Evolutionary conservation across 352 stramenopile species (phyloP).

Genomic region (Lagenidium giganteum): DNA sequence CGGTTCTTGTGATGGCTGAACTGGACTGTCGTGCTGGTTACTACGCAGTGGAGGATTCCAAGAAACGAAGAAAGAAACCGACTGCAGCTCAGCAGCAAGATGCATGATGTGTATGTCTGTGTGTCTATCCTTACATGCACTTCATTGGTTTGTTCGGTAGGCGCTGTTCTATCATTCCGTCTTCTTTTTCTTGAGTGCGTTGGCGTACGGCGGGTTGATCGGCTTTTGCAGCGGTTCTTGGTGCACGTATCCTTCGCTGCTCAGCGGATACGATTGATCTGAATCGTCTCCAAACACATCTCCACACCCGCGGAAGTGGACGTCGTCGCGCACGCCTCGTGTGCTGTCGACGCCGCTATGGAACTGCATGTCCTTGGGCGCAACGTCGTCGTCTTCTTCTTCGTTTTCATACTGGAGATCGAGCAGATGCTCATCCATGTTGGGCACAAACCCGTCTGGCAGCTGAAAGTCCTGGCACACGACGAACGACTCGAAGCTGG

Average conservation of each 20-base stretch:
- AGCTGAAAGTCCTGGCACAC: slow-evolving; percentile 66
- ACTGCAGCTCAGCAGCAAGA: not conserved
- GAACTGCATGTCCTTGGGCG: slow-evolving; percentile 15
- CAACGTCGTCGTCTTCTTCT: slow-evolving; percentile 22
- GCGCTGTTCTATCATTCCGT: slow-evolving; percentile 2
- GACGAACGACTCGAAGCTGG: slow-evolving; percentile 80
- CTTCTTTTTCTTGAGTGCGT: slow-evolving; percentile 56
- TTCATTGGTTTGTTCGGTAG: no score
- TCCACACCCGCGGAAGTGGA: slow-evolving; percentile 67
- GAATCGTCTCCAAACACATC: slow-evolving; percentile 79
- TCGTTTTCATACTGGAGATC: slow-evolving; percentile 63
- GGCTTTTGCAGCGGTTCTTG: slow-evolving; percentile 78
- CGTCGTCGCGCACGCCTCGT: slow-evolving; percentile 44
- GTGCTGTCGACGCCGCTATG: slow-evolving; percentile 27
- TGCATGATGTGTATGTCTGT: not conserved
- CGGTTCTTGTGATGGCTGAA: not conserved
- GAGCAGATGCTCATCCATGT: slow-evolving; percentile 69
- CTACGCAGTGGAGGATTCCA: slow-evolving; percentile 61
- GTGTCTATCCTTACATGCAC: no score
- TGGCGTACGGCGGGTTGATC: slow-evolving; percentile 84
- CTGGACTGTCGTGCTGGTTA: slow-evolving; percentile 2
- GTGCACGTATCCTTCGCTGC: slow-evolving; percentile 60
- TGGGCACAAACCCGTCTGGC: slow-evolving; percentile 36
- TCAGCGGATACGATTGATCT: slow-evolving; percentile 79
- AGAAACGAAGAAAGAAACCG: slow-evolving; percentile 70